Percentiles rank a stretch among this genome's conserved stretches.
Conservation (phyloP, 176 grass and related monocot species). For the Phoenix dactylifera region DNA sequence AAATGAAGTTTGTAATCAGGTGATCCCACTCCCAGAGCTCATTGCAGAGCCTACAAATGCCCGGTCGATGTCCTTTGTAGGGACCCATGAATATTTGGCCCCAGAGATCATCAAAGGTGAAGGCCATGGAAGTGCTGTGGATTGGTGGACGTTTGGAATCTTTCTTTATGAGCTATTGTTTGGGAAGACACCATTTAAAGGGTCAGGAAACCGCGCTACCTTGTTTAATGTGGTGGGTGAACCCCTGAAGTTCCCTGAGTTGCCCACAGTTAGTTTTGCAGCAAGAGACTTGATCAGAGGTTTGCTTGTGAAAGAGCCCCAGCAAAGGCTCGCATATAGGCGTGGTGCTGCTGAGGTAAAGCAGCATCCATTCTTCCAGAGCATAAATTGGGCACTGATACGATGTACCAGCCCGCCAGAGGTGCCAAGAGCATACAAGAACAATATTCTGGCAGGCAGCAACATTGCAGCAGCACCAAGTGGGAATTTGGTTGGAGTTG, state of each 20-base stretch:
- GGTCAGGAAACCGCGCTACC: slow-evolving; percentile 8
- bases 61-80: slow-evolving; percentile 6
- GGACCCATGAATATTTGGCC: slow-evolving; percentile 13
- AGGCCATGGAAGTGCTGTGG: slow-evolving; percentile 14
- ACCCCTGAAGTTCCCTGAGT: slow-evolving; percentile 7
- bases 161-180: slow-evolving; percentile 14
- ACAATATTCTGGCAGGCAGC: no score
- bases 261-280: slow-evolving; percentile 7
- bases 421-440: no score
- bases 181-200: slow-evolving; percentile 14
- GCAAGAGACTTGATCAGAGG: slow-evolving; percentile 11
- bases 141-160: slow-evolving; percentile 11
- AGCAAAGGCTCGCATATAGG: slow-evolving; percentile 2
- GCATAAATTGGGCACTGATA: slow-evolving; percentile 14
- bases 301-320: slow-evolving; percentile 14
- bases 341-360: slow-evolving; percentile 5
- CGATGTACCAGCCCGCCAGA: slow-evolving; percentile 4
- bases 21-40: background rate
- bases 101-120: slow-evolving; percentile 17
- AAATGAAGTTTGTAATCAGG: no score
- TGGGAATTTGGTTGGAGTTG: background rate
- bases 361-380: slow-evolving; percentile 14
- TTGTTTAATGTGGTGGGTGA: slow-evolving; percentile 17
- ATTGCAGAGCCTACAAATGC: slow-evolving; percentile 10
- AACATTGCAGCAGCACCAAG: no score